Evolutionary conservation across 805 yeast species (phyloP).

Genomic region (Sugiyamaella americana): DNA sequence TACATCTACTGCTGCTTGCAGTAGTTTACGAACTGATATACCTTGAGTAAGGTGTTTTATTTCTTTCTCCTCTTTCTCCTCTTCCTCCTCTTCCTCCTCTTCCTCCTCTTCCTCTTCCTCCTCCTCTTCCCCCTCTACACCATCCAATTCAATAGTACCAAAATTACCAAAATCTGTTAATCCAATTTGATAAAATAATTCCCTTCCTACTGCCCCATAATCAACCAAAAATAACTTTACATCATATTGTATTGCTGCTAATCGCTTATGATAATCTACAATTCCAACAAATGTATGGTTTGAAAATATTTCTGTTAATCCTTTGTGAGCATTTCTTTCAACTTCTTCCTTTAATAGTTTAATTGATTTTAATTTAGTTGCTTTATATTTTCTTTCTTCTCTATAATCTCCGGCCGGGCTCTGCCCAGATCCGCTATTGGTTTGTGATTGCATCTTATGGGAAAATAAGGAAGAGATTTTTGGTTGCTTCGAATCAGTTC

Average conservation of each 20-base stretch:
- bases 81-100: constrained; percentile 4
- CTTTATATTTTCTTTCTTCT: background rate
- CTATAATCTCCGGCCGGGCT: background rate
- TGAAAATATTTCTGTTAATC: constrained; percentile 60
- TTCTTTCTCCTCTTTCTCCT: constrained; percentile 22
- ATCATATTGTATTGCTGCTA: constrained; percentile 81
- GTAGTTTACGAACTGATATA: constrained; percentile 32
- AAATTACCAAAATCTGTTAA: constrained; percentile 74
- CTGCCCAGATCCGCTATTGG: background rate
- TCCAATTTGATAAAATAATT: constrained; percentile 76
- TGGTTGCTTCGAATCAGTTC: constrained; percentile 65
- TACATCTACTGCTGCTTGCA: constrained; percentile 33
- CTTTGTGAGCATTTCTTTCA: constrained; percentile 40
- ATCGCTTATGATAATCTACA: constrained; percentile 61
- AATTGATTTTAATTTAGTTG: constrained; percentile 31
- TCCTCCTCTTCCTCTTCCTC: constrained; percentile 28
- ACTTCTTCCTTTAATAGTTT: constrained; percentile 48
- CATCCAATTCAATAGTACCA: constrained; percentile 44
- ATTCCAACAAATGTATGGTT: constrained; percentile 74
- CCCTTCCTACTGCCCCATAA: constrained; percentile 61
- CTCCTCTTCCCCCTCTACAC: constrained; percentile 1
- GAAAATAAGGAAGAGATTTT: constrained; percentile 39
- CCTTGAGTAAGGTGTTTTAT: constrained; percentile 22
- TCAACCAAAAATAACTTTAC: constrained; percentile 73
- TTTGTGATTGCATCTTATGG: background rate